Conservation (phyloP, 228 moss, liverwort and hornwort species). For the Sphagnum fallax region DNA sequence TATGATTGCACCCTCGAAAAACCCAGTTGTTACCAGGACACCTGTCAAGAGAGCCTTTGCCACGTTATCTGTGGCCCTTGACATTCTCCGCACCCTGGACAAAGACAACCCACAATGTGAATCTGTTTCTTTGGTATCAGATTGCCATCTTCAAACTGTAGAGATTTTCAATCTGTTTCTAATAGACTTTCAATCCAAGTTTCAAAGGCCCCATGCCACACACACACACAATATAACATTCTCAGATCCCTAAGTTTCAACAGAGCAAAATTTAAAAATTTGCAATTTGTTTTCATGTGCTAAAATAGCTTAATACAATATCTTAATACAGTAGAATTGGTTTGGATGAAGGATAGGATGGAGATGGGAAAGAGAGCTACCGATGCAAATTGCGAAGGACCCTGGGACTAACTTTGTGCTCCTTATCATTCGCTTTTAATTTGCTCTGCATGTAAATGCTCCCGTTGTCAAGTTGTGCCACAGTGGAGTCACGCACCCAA, state of each 20-base stretch:
- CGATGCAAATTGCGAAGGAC: slow-evolving; percentile 55
- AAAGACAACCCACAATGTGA: slow-evolving; percentile 1
- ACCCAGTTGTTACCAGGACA: slow-evolving; percentile 55
- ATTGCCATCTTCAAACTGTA: no score
- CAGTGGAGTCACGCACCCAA: slow-evolving; percentile 86
- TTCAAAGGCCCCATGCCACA: no score
- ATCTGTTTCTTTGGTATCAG: no score
- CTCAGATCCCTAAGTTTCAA: neutral
- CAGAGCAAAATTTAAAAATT: neutral
- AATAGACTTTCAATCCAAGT: no score
- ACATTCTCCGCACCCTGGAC: slow-evolving; percentile 58
- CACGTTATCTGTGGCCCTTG: slow-evolving; percentile 79
- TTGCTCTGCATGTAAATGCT: slow-evolving; percentile 33
- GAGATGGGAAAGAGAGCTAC: slow-evolving; percentile 17
- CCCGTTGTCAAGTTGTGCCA: slow-evolving; percentile 43
- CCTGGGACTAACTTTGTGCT: slow-evolving; percentile 38
- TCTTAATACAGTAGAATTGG: no score
- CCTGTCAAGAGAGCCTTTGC: slow-evolving; percentile 71
- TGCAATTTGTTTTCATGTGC: neutral
- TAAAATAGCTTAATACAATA: neutral
- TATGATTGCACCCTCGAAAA: slow-evolving; percentile 63
- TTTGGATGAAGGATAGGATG: neutral
- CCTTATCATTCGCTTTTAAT: slow-evolving; percentile 40
- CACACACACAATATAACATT: neutral
- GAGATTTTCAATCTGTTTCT: no score